A percentile compares a stretch with the other conserved stretches of the same genome.
These are phyloP conservation scores for Boletus rubroflammeus DNA, from an alignment of 768 basidiomycete species.

Conservation along the genomic window DNA sequence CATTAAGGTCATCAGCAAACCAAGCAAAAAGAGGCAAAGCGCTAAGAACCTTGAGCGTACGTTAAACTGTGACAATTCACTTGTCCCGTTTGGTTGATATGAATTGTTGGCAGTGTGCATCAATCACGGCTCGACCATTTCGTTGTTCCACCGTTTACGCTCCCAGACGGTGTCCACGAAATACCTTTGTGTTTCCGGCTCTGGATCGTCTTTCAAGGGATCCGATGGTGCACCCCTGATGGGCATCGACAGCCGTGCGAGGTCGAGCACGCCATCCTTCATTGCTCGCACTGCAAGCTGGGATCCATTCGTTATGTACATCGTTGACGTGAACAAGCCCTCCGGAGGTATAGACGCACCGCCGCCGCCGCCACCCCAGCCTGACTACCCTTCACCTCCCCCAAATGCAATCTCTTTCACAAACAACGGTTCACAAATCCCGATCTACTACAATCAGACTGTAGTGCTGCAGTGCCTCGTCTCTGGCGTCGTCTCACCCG, in stretches of 20 bases:
- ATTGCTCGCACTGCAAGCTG: conserved; percentile 87
- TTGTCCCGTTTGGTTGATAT: conserved; percentile 13
- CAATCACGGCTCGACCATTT: conserved; percentile 93
- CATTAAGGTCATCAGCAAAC: conserved; percentile 99
- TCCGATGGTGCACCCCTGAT: conserved; percentile 87
- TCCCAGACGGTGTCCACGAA: conserved; percentile 96
- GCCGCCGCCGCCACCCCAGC: conserved; percentile 77
- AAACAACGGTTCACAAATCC: conserved; percentile 79
- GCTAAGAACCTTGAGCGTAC: conserved; percentile 89
- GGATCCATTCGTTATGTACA: conserved; percentile 97
- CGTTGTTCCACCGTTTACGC: conserved; percentile 91
- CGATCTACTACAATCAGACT: conserved; percentile 95
- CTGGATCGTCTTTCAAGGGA: conserved; percentile 87
- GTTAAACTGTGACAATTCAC: conserved; percentile 32
- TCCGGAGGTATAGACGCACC: conserved; percentile 72
- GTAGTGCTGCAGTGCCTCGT: conserved; percentile 92
- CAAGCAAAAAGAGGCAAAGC: conserved; percentile 93
- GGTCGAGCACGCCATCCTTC: conserved; percentile 77
- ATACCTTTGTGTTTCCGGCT: conserved; percentile 93
- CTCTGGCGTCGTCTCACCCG: conserved; percentile 90
- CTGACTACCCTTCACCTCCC: conserved; percentile 89
- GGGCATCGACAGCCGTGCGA: conserved; percentile 70
- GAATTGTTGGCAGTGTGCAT: conserved; percentile 69
- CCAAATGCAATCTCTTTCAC: conserved; percentile 86
- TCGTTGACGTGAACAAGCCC: conserved; percentile 89